These are phyloP conservation scores for Paratinospora sagittata DNA, from an alignment of 164 flowering plant genomes.

Conservation along the genomic window DNA sequence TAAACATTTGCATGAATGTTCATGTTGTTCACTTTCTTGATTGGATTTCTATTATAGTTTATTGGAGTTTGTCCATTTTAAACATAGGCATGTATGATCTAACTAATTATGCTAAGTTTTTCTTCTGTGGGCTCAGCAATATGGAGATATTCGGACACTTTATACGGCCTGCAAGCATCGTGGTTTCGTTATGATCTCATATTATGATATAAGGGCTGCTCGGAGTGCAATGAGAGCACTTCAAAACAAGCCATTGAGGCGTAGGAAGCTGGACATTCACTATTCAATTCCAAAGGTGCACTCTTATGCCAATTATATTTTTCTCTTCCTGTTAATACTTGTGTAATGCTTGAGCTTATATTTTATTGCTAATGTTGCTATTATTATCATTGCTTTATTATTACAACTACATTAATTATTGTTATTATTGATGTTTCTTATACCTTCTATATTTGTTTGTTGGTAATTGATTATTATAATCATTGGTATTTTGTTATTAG, in stretches of 20 bases:
- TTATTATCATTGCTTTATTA: not conserved
- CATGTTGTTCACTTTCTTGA: not conserved
- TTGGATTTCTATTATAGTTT: not conserved
- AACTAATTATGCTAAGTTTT: slow-evolving; percentile 2
- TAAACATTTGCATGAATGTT: not conserved
- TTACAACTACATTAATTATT: not conserved
- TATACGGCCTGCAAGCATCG: slow-evolving; percentile 84
- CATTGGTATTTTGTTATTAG: slow-evolving; percentile 24
- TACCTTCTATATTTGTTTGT: not conserved
- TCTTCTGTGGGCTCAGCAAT: slow-evolving; percentile 45
- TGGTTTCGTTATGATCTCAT: slow-evolving; percentile 71
- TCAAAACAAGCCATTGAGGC: slow-evolving; percentile 60
- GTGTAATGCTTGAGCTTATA: not conserved
- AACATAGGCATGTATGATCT: not conserved
- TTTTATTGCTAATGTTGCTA: not conserved
- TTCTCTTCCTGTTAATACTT: not conserved
- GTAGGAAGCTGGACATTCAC: slow-evolving; percentile 73
- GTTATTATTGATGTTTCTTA: not conserved
- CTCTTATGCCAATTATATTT: not conserved
- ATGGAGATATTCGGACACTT: slow-evolving; percentile 68
- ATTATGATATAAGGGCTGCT: slow-evolving; percentile 80
- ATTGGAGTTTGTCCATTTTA: not conserved
- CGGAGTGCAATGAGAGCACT: slow-evolving; percentile 72
- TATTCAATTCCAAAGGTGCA: slow-evolving; percentile 76
- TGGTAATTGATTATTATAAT: not conserved